Evolutionary conservation across 805 yeast genomes (phyloP), one percentile per base, ranked within the genome.

Genomic region (Wickerhamomyces silvicola): DNA sequence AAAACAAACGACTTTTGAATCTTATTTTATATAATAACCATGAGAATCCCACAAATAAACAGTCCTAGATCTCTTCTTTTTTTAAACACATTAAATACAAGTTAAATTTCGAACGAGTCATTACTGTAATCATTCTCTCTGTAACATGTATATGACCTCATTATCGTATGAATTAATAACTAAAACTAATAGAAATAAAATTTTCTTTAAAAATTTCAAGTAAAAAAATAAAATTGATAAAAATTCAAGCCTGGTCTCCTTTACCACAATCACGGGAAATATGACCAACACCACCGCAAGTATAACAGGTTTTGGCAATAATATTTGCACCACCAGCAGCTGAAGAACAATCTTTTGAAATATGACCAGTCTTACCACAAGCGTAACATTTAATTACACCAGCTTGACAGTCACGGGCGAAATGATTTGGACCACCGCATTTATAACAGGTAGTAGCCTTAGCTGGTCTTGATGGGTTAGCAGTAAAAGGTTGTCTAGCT

Each of bases 401-500:
- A 36, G 76, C 72, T 47, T 77, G 78, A 64, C 95, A 85, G 61
- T 85, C 94, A 66, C 84, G 81, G 45, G 95, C 94, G 64, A 79
- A 81, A 62, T 86, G 95, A 76, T 84, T 84, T 56, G 92, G 87
- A 44, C 90, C 92, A 54, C 94, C 94, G 60, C 94, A 84, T 64
- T 80, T 84, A 78, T 81, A 82, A 64, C 95, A 84, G 37, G 84
- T 73, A 41, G 80, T 64, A 39, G 64, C 62, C 42, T 64, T 52
- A 26, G 44, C 38, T 31, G 38, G 33, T 43, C 46, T 40, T 36
- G 42, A 38, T 33, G 53, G 41, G 25, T 28, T 27, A 34, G 31
- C 34, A 10, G 30, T 26, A n/a, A 43, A 40, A 22, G 37, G 35
- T 14, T 27, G 10, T 36, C 37, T 39, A 24, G 32, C 37, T 35